A percentile compares a stretch with the other conserved stretches of the same genome.
Conservation (phyloP, 2,329 filamentous ascomycete species). For the Hypoxylon sp. region DNA sequence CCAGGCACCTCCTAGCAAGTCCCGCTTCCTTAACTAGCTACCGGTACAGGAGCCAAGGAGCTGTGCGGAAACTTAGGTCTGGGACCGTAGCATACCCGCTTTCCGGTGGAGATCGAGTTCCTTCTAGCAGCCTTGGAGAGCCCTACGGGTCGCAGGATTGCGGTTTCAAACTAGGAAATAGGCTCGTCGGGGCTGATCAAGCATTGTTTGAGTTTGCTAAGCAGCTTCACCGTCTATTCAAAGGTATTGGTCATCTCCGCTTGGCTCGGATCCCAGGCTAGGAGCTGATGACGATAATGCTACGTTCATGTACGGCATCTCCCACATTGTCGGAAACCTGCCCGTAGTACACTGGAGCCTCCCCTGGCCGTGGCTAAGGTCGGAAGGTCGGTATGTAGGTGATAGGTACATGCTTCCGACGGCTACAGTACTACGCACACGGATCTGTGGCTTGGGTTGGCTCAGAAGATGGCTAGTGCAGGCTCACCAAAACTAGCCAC, state of each 20-base stretch:
- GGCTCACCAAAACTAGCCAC: slow-evolving; percentile 29
- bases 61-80: slow-evolving; percentile 33
- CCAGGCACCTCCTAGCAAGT: slow-evolving; percentile 37
- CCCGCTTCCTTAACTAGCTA: slow-evolving; percentile 36
- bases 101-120: slow-evolving; percentile 36
- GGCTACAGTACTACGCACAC: slow-evolving; percentile 18
- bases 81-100: slow-evolving; percentile 39
- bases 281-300: slow-evolving; percentile 27
- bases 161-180: slow-evolving; percentile 34
- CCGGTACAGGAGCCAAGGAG: slow-evolving; percentile 22
- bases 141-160: slow-evolving; percentile 36
- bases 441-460: slow-evolving; percentile 35
- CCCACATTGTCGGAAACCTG: slow-evolving; percentile 34
- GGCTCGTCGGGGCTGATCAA: slow-evolving; percentile 28
- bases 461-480: slow-evolving; percentile 26
- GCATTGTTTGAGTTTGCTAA: slow-evolving; percentile 21
- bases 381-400: slow-evolving; percentile 3
- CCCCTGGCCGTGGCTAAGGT: slow-evolving; percentile 10
- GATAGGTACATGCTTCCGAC: slow-evolving; percentile 24
- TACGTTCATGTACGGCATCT: slow-evolving; percentile 24
- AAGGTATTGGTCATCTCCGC: slow-evolving; percentile 13
- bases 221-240: slow-evolving; percentile 8
- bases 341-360: slow-evolving; percentile 14
- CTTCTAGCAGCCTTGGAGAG: slow-evolving; percentile 23
- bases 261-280: slow-evolving; percentile 6